A percentile compares a stretch with the other conserved stretches of the same genome.
phyloP scores from a whole-genome alignment of 257 asterid genomes.

The Fraxinus quadrangulata region DNA sequence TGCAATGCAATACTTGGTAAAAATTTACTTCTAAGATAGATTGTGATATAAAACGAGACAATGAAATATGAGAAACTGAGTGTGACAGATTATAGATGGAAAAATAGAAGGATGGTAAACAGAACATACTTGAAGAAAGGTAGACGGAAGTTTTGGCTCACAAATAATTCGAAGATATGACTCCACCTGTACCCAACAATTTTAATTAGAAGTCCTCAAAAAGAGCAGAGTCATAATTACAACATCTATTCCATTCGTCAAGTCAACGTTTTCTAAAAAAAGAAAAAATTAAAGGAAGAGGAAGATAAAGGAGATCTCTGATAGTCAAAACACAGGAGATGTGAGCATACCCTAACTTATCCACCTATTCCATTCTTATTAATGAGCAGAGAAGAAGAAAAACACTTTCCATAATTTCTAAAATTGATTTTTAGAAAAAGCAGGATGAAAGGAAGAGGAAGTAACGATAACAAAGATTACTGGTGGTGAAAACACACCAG shows the following conservation, averaged over 20 bases:
- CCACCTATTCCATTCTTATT: conserved; percentile 12
- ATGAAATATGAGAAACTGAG: background rate
- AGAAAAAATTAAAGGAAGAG: background rate
- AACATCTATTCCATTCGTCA: background rate
- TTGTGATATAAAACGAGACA: conserved; percentile 1
- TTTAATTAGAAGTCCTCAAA: conserved; percentile 12
- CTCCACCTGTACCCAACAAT: conserved; percentile 72
- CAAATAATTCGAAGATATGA: conserved; percentile 85
- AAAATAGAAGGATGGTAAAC: background rate
- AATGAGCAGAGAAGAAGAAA: background rate
- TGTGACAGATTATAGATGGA: background rate
- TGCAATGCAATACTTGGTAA: conserved; percentile 31
- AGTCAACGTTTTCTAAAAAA: background rate
- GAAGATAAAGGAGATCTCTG: background rate
- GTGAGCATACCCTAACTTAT: background rate
- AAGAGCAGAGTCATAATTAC: conserved; percentile 22
- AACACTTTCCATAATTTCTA: background rate
- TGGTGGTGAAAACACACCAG: background rate
- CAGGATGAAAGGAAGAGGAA: background rate
- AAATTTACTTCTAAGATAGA: conserved; percentile 25
- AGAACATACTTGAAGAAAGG: conserved; percentile 81
- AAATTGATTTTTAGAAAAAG: background rate
- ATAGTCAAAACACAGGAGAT: background rate
- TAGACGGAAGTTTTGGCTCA: conserved; percentile 93
- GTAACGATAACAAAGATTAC: background rate